Conservation (phyloP, 352 stramenopile genomes). For the Phytophthora foliorum region DNA sequence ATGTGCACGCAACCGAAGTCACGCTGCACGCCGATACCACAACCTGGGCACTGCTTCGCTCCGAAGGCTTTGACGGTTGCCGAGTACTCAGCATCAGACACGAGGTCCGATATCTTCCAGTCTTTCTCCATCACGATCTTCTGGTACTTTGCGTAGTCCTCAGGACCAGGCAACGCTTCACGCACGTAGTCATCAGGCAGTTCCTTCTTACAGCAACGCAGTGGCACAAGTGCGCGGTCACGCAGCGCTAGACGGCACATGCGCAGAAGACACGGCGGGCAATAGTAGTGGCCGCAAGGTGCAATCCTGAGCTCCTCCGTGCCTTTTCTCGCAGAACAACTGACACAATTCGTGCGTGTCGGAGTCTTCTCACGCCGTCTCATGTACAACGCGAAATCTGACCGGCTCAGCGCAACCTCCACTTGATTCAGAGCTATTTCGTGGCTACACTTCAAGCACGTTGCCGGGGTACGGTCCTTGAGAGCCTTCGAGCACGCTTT, state of each 20-base stretch:
- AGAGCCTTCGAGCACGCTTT: conserved; percentile 31
- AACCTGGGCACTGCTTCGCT: conserved; percentile 81
- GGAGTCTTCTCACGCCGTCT: conserved; percentile 8
- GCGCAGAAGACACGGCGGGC: conserved; percentile 56
- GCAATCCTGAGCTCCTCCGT: conserved; percentile 39
- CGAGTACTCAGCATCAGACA: conserved; percentile 74
- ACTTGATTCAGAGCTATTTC: conserved; percentile 42
- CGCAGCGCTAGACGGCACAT: conserved; percentile 70
- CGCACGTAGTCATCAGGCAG: conserved; percentile 69
- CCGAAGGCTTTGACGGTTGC: conserved; percentile 48
- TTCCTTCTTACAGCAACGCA: conserved; percentile 81
- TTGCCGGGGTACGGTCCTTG: conserved; percentile 12
- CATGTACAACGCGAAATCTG: conserved; percentile 34
- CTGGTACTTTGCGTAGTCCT: conserved; percentile 61
- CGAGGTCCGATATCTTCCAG: conserved; percentile 67
- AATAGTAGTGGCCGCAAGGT: conserved; percentile 75
- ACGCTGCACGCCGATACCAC: conserved; percentile 75
- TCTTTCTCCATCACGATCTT: conserved; percentile 56
- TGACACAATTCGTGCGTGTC: conserved; percentile 41
- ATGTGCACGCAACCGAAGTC: conserved; percentile 87
- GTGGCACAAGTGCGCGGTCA: conserved; percentile 66
- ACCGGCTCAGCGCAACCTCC: conserved; percentile 23
- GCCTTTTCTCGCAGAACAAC: conserved; percentile 42
- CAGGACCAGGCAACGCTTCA: conserved; percentile 34
- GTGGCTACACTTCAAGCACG: conserved; percentile 26